Percentiles rank a stretch among this genome's conserved stretches.
Conservation (phyloP, 179 eudicot genomes). For the Spinacia oleracea region DNA sequence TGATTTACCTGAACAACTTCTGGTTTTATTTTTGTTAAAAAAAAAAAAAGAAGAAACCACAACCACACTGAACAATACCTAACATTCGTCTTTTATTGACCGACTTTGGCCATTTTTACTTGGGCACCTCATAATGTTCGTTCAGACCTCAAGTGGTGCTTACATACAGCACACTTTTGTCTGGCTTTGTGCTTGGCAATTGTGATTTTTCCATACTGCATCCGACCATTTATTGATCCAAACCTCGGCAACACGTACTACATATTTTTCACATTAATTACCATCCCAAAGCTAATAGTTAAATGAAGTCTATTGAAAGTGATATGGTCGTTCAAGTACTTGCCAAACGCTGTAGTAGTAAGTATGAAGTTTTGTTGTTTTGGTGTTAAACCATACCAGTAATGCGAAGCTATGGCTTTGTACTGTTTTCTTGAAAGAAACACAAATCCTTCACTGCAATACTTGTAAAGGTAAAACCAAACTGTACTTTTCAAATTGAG, state of each 20-base stretch:
- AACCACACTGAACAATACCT: too few species aligned
- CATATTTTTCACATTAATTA: background rate
- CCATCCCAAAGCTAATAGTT: background rate
- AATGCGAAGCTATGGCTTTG: background rate
- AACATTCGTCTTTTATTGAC: too few species aligned
- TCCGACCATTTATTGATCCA: background rate
- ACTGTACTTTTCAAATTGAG: background rate
- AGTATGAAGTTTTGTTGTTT: background rate
- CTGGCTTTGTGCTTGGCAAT: background rate
- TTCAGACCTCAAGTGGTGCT: background rate
- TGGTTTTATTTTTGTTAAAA: too few species aligned
- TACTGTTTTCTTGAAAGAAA: background rate
- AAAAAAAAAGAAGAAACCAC: too few species aligned
- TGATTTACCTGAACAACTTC: too few species aligned
- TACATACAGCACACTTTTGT: background rate
- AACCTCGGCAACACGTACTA: background rate
- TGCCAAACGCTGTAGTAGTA: background rate
- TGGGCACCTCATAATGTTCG: background rate
- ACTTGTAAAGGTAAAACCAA: background rate
- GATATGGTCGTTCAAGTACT: background rate
- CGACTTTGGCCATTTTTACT: background rate
- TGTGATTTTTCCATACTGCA: background rate
- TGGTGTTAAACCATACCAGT: background rate
- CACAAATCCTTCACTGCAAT: background rate
- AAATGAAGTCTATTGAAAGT: background rate